phyloP scores from a whole-genome alignment of 176 grass and related monocot species.

The Microstegium vimineum region DNA sequence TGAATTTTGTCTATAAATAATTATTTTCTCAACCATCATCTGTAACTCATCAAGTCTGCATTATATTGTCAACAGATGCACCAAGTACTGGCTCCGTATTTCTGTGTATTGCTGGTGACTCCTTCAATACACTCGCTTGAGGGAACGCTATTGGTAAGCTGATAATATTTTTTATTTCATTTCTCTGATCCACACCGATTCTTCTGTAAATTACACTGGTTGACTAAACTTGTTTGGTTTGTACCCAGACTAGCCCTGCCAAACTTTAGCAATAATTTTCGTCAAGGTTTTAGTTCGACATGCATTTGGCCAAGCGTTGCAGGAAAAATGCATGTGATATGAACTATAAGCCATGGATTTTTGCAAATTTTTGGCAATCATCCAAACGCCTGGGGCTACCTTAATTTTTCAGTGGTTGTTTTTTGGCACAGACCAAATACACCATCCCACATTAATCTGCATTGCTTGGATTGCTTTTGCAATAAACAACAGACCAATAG shows the following conservation, averaged over 20 bases:
- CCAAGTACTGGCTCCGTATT: constrained; percentile 77
- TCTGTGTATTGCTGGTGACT: constrained; percentile 72
- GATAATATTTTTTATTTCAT: constrained; percentile 26
- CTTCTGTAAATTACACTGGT: constrained; percentile 16
- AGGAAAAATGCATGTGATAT: neutral
- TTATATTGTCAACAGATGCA: constrained; percentile 69
- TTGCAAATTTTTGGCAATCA: neutral
- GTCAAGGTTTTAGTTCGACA: neutral
- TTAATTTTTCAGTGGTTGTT: neutral
- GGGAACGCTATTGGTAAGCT: constrained; percentile 90
- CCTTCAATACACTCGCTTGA: constrained; percentile 86
- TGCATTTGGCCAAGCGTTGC: neutral
- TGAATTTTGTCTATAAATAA: neutral
- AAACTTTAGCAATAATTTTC: neutral
- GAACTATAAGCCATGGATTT: neutral
- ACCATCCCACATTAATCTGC: neutral
- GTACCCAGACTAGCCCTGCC: neutral
- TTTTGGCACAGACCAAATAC: neutral
- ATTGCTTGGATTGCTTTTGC: constrained; percentile 2
- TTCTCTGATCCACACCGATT: neutral
- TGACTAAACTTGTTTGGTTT: neutral
- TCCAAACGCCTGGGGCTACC: neutral
- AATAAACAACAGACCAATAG: neutral
- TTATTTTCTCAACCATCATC: neutral
- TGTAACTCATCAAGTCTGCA: constrained; percentile 15